Base-by-base conservation (phyloP, 1,284 basidiomycete genomes). In the Trichosporon sp. region DNA sequence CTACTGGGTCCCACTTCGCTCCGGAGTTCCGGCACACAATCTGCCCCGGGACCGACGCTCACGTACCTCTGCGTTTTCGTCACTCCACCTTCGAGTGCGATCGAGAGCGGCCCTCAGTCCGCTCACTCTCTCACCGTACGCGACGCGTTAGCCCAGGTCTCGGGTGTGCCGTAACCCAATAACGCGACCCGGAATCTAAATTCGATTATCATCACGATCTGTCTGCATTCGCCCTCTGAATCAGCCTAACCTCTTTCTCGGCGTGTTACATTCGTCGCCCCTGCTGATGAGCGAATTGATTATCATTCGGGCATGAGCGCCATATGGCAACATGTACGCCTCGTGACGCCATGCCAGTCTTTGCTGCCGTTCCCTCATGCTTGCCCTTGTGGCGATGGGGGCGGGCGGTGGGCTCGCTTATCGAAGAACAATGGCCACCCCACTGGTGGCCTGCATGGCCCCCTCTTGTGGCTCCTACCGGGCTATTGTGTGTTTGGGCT, bases 111-210 rank as follows among this genome's bases (percentile, higher is more conserved):
- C 43, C 4, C 43, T n/a, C 16, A 1, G 16, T 11, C 43, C 43
- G 16, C 43, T 46, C 43, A n/a, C 43, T 46, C 43, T 12, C 43
- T 16, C 43, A 46, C 43, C 40, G 40, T 11, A 46, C 43, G 21
- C 51, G 51, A 54, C 51, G 51, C 8, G 51, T 26, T 54, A 19
- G 51, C 51, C n/a, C 11, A 21, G 19, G 51, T 54, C 19, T 54
- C 51, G 51, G 51, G 19, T 54, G 7, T 54, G 51, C 51, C 51
- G 51, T 54, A 54, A 54, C 51, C 16, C 51, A 54, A 54, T 54
- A 12, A 54, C 51, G 51, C 19, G 51, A 54, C 21, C 51, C 51
- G n/a, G 51, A 54, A 7, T 54, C 51, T 54, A 54, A 54, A 54
- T 54, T 26, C 21, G 51, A 26, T 26, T 54, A 54, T 54, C 10